Conservation (phyloP, 495 filamentous ascomycete genomes). For the Talaromyces borbonicus region DNA sequence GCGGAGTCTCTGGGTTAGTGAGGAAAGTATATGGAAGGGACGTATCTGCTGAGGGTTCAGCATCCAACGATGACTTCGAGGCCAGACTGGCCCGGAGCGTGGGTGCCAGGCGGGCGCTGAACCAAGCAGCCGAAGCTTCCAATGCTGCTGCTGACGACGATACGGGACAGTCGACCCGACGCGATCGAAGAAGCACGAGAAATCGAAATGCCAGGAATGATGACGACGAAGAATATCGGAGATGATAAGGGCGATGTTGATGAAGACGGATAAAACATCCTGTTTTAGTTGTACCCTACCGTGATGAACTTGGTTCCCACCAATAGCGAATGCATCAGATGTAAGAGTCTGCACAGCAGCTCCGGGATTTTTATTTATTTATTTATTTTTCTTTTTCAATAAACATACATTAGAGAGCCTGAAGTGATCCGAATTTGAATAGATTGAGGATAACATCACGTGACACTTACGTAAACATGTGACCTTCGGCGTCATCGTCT, state of each 20-base stretch:
- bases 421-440: too few species aligned
- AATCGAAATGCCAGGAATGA: neutral
- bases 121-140: neutral
- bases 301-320: too few species aligned
- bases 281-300: too few species aligned
- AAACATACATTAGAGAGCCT: too few species aligned
- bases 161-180: neutral
- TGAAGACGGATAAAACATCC: too few species aligned
- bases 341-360: too few species aligned
- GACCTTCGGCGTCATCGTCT: too few species aligned
- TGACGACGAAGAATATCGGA: conserved; percentile 5
- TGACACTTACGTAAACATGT: too few species aligned
- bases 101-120: neutral
- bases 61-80: conserved; percentile 7
- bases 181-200: neutral
- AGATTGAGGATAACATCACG: too few species aligned
- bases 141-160: neutral
- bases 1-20: conserved; percentile 61
- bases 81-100: conserved; percentile 7
- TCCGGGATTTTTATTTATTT: too few species aligned
- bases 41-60: conserved; percentile 17
- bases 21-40: conserved; percentile 45
- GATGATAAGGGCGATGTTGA: too few species aligned
- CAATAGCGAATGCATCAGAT: conserved; percentile 3
- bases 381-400: too few species aligned